Conservation (phyloP, 768 basidiomycete species). For the Boletellus ananas region DNA sequence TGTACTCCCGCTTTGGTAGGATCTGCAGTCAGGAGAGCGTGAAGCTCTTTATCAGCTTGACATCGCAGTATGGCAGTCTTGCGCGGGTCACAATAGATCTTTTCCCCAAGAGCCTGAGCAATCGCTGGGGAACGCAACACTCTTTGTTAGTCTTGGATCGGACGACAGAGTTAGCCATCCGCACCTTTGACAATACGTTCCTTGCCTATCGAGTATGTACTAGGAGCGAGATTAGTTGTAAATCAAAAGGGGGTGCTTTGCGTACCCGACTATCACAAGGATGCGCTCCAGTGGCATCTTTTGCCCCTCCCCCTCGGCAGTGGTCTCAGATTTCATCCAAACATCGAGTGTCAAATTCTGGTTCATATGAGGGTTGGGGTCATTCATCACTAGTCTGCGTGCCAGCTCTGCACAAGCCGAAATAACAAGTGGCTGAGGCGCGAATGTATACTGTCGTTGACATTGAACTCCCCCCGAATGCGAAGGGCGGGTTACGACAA, state of each 20-base stretch:
- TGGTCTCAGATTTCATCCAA: slow-evolving; percentile 42
- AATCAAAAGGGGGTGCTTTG: background rate
- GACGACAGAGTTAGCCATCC: background rate
- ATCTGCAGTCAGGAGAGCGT: slow-evolving; percentile 70
- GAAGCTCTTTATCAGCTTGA: slow-evolving; percentile 79
- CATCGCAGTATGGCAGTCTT: slow-evolving; percentile 83
- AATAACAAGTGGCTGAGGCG: slow-evolving; percentile 92
- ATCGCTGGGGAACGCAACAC: slow-evolving; percentile 52
- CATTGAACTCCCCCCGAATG: background rate
- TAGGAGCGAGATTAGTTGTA: slow-evolving; percentile 27
- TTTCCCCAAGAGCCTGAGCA: slow-evolving; percentile 73
- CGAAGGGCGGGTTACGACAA: background rate
- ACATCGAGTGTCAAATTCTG: slow-evolving; percentile 42
- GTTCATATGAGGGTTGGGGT: slow-evolving; percentile 20
- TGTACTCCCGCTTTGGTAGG: slow-evolving; percentile 80
- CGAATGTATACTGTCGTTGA: slow-evolving; percentile 74
- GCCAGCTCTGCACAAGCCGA: slow-evolving; percentile 88
- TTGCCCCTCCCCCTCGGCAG: slow-evolving; percentile 28
- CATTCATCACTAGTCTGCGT: slow-evolving; percentile 45
- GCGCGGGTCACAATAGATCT: slow-evolving; percentile 84
- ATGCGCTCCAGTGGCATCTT: slow-evolving; percentile 38
- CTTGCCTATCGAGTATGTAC: slow-evolving; percentile 97
- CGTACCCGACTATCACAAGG: slow-evolving; percentile 73
- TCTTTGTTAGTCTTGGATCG: background rate
- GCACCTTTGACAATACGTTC: slow-evolving; percentile 95